Evolutionary conservation across 805 yeast genomes (phyloP), one percentile per base, ranked within the genome.

Genomic region (Saccharomycodes ludwigii): DNA sequence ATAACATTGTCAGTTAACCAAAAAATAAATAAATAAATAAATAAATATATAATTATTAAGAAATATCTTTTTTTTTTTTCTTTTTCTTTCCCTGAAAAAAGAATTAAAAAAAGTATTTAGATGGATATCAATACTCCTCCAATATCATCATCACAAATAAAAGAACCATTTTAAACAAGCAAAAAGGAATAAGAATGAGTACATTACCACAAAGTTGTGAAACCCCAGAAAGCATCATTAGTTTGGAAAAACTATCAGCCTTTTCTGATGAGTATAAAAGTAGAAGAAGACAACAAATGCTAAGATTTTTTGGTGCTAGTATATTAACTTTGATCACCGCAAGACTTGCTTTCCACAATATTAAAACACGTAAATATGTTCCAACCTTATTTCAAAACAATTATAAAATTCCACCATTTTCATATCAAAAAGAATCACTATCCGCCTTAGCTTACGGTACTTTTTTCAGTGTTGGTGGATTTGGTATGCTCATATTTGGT

Each of bases 401-500:
- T 54, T 88, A 84, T 46, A 68, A 72, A 35, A 93, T 93, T 2
- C 95, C 95, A 4, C 64, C 73, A n/a, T 79, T 76, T 47, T 76
- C 80, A 19, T 75, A 81, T 49, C 73, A 81, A 39, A 70, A 73
- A 33, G 95, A 85, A 51, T 95, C 95, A 2, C 71, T 83, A 21
- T 73, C 75, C 24, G 95, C 95, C 0, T 83, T 86, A 3, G 72
- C 77, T 0, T 76, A 81, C 24, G 93, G 95, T 2, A 71, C 94
- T 0, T 56, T 79, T 29, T 58, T 86, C 12, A 81, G 95, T 3
- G 66, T 75, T 0, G 68, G 84, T 1, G 71, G 83, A 0, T 68
- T 78, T 43, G 68, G 82, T 2, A 81, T 82, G 83, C 55, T 71
- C 4, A 60, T 75, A 2, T 69, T 81, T 24, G 93, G 94, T 2